Evolutionary conservation across 2,329 filamentous ascomycete genomes (phyloP).

Genomic region (Tolypocladium sp.): DNA sequence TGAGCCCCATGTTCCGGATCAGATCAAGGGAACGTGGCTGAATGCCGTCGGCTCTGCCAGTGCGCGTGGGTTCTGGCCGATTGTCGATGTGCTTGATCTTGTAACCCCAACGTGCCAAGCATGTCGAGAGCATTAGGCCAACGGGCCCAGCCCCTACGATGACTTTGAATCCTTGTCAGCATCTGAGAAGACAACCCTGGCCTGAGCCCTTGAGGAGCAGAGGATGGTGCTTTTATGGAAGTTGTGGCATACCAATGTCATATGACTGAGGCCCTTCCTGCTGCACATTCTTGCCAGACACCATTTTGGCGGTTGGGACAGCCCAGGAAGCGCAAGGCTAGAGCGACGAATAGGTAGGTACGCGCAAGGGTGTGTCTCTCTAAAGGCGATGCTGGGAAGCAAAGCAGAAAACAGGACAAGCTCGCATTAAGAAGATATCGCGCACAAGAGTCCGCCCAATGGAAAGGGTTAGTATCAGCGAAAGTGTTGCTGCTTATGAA

Average conservation of each 20-base stretch:
- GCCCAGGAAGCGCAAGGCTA: background rate
- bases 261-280: constrained; percentile 16
- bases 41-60: constrained; percentile 84
- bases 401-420: background rate
- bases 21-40: constrained; percentile 84
- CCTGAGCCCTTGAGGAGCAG: background rate
- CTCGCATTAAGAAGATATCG: too few relatives aligned
- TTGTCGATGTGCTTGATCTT: constrained; percentile 94
- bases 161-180: constrained; percentile 40
- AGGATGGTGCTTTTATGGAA: background rate
- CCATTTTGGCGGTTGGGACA: background rate
- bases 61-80: constrained; percentile 71
- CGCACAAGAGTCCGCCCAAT: background rate
- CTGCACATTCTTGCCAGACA: background rate
- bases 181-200: background rate
- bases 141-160: constrained; percentile 86
- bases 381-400: background rate
- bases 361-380: background rate
- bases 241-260: constrained; percentile 31
- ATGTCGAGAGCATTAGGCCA: constrained; percentile 79
- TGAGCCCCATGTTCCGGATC: constrained; percentile 81
- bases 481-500: background rate
- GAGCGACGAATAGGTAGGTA: background rate
- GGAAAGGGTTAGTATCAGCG: background rate
- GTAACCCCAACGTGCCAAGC: constrained; percentile 86